Evolutionary conservation across 2,329 filamentous ascomycete species (phyloP), one percentile per base, ranked within the genome.

Genomic region (Nemania bipapillata): DNA sequence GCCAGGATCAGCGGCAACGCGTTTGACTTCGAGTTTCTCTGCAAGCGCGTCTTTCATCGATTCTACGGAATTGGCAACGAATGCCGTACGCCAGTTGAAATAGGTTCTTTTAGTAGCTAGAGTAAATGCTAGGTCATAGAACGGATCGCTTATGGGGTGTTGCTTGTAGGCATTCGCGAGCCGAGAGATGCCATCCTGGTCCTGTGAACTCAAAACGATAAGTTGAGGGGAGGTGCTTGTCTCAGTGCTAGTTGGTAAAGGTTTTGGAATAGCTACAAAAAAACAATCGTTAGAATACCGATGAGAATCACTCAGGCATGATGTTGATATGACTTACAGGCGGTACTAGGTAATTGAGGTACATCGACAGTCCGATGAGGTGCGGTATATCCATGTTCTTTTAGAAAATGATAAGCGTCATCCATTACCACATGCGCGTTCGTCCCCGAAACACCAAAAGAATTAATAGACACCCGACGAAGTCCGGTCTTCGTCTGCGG

Each of bases 381-480:
- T 2, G 58, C 65, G 8, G 26, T 50, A 12, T 32, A 65, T 1
- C 61, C 65, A 55, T 49, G 55, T 20, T 57, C 63, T 40, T 53
- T 64, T 1, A 70, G 47, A 60, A 42, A 70, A 6, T 30, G 22
- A 17, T 57, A 32, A 22, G 66, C 66, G 24, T 69, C 62, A 37
- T 69, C 62, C n/a, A 69, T 42, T 1, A 67, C 59, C 2, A 70
- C 9, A 37, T 70, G 67, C 11, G 63, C 63, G 22, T 70, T 70
- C 4, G 67, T 67, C 20, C 63, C 64, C 2, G 40, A 50, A 22
- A 66, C 63, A 56, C 67, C 63, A n/a, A 70, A 67, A 1, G 63
- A 66, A 26, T 67, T 70, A n/a, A 67, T 57, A 11, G 69, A 71
- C 17, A 65, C 50, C 32, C 69, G 58, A 28, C 66, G 63, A 15